phyloP scores from a whole-genome alignment of 129 eudicot genomes.

The Tagetes erecta region DNA sequence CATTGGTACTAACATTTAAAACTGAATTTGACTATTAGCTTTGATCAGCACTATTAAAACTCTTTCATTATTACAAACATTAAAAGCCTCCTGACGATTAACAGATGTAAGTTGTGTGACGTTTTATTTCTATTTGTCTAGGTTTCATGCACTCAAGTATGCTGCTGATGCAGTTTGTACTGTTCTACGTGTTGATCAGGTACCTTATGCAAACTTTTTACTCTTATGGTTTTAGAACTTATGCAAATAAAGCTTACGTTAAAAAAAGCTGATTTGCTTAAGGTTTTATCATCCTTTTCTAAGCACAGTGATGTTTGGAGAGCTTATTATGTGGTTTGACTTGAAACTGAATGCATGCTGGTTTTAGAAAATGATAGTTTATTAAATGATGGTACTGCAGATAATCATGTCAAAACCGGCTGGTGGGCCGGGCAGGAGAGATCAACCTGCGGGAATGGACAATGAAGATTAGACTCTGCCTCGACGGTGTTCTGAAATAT shows the following conservation, averaged over 20 bases:
- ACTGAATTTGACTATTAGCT: not conserved
- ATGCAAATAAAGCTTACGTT: too few species aligned
- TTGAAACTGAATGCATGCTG: too few species aligned
- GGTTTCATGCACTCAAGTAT: slow-evolving; percentile 84
- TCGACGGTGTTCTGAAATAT: not conserved
- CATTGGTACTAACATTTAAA: too few species aligned
- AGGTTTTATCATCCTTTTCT: too few species aligned
- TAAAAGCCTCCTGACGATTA: not conserved
- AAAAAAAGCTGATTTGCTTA: too few species aligned
- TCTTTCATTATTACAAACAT: not conserved
- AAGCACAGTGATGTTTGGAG: too few species aligned
- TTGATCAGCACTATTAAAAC: not conserved
- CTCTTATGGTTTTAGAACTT: too few species aligned
- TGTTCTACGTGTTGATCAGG: slow-evolving; percentile 89
- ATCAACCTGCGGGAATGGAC: slow-evolving; percentile 65
- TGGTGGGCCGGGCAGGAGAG: slow-evolving; percentile 70
- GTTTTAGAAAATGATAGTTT: too few species aligned
- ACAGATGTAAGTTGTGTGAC: too few species aligned
- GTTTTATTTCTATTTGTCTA: slow-evolving; percentile 4
- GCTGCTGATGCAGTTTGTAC: slow-evolving; percentile 96
- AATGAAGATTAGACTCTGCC: slow-evolving; percentile 52
- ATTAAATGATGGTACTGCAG: slow-evolving; percentile 31
- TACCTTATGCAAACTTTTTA: slow-evolving; percentile 17
- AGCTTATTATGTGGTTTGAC: too few species aligned
- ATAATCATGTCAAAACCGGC: slow-evolving; percentile 92